These are phyloP conservation scores for Rhypophila decipiens DNA, from an alignment of 495 filamentous ascomycete genomes.

Conservation along the genomic window DNA sequence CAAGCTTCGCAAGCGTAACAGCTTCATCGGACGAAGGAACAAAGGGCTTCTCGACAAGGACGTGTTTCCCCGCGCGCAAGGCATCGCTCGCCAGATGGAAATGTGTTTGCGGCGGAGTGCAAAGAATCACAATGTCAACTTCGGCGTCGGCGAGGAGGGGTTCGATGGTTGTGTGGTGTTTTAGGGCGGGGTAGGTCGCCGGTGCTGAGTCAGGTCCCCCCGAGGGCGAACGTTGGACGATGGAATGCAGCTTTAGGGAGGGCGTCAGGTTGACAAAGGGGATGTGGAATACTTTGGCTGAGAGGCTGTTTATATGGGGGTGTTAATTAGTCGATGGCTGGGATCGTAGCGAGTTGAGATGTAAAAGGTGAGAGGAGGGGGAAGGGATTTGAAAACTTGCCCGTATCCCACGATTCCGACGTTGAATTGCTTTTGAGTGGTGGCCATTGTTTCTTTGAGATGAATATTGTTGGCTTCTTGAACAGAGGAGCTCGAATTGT, in stretches of 20 bases:
- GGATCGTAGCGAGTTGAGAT: background rate
- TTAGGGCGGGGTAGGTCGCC: conserved; percentile 61
- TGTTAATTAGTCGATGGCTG: background rate
- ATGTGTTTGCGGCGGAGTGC: conserved; percentile 72
- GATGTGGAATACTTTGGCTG: conserved; percentile 86
- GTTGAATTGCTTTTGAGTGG: conserved; percentile 36
- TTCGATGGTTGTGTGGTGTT: conserved; percentile 55
- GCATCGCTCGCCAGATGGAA: conserved; percentile 58
- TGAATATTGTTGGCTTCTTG: no score
- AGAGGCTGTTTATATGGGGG: conserved; percentile 46
- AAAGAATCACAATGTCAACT: conserved; percentile 68
- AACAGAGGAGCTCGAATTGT: no score
- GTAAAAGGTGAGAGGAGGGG: background rate
- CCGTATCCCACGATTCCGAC: conserved; percentile 52
- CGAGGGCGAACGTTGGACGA: conserved; percentile 61
- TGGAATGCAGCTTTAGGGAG: conserved; percentile 62
- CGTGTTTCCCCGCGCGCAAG: conserved; percentile 71
- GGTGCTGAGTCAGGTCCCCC: conserved; percentile 54
- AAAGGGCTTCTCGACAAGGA: conserved; percentile 88
- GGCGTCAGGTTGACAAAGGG: conserved; percentile 67
- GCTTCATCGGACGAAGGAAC: conserved; percentile 68
- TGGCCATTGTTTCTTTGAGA: conserved; percentile 13
- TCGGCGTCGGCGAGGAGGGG: conserved; percentile 58
- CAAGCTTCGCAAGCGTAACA: conserved; percentile 57
- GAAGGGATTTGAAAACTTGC: conserved; percentile 20